A percentile compares a stretch with the other conserved stretches of the same genome.
Conservation (phyloP, 768 basidiomycete species). For the Leucocoprinus sp. region DNA sequence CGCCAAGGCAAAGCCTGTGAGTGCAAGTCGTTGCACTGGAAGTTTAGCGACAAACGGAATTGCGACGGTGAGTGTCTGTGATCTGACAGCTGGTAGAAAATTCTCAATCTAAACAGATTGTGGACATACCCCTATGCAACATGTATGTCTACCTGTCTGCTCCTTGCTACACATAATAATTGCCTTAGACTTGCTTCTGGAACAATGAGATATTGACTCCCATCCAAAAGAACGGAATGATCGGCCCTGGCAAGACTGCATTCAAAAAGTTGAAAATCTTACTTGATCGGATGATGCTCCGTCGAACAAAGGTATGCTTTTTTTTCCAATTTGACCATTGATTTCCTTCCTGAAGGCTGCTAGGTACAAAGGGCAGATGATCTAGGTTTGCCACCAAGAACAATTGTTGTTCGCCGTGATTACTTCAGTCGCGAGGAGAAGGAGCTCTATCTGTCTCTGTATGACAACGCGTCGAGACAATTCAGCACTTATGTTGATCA, state of each 20-base stretch:
- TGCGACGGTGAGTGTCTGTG: slow-evolving; percentile 62
- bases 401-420: slow-evolving; percentile 80
- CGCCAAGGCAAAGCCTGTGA: slow-evolving; percentile 74
- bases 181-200: slow-evolving; percentile 82
- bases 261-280: slow-evolving; percentile 91
- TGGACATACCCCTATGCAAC: slow-evolving; percentile 80
- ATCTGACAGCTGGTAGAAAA: background rate
- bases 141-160: slow-evolving; percentile 27
- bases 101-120: slow-evolving; percentile 42
- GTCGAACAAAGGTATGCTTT: slow-evolving; percentile 64
- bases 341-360: slow-evolving; percentile 1
- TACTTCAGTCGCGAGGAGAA: slow-evolving; percentile 97
- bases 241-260: slow-evolving; percentile 67
- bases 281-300: slow-evolving; percentile 92
- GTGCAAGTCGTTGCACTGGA: slow-evolving; percentile 96
- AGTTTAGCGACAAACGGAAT: slow-evolving; percentile 69
- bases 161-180: background rate
- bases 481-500: slow-evolving; percentile 87
- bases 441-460: slow-evolving; percentile 86
- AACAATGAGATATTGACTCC: slow-evolving; percentile 95
- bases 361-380: slow-evolving; percentile 95
- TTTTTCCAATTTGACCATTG: too few relatives aligned
- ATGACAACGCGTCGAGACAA: slow-evolving; percentile 86
- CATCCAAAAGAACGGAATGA: slow-evolving; percentile 86
- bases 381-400: slow-evolving; percentile 88